A percentile compares a stretch with the other conserved stretches of the same genome.
Conservation (phyloP, 2,329 filamentous ascomycete genomes). For the Pyrenophora teres region DNA sequence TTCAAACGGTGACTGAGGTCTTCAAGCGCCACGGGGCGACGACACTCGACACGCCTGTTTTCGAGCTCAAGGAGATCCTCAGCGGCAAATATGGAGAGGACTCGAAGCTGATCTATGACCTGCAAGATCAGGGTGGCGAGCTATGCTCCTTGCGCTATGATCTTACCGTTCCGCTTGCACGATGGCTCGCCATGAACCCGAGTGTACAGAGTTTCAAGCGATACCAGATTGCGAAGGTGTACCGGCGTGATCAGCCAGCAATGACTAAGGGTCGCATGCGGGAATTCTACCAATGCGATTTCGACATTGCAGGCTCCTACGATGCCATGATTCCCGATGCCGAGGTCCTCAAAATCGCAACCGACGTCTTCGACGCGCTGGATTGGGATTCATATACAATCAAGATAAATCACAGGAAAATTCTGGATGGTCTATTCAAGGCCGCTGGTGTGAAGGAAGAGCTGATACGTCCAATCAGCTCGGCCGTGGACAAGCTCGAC, state of each 20-base stretch:
- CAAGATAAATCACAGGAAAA: slow-evolving; percentile 94
- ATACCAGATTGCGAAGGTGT: slow-evolving; percentile 95
- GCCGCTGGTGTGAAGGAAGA: slow-evolving; percentile 87
- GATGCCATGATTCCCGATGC: slow-evolving; percentile 92
- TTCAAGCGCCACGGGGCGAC: slow-evolving; percentile 48
- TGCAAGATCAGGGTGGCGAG: slow-evolving; percentile 86
- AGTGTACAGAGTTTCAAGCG: slow-evolving; percentile 83
- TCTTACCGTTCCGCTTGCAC: slow-evolving; percentile 85
- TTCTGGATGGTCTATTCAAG: slow-evolving; percentile 88
- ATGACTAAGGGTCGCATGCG: slow-evolving; percentile 92
- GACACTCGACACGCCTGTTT: slow-evolving; percentile 66
- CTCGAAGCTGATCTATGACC: slow-evolving; percentile 88
- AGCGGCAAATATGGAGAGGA: slow-evolving; percentile 92
- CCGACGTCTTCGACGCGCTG: slow-evolving; percentile 82
- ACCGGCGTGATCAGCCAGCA: slow-evolving; percentile 73
- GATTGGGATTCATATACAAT: slow-evolving; percentile 80
- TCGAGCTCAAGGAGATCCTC: slow-evolving; percentile 84
- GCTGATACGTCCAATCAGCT: slow-evolving; percentile 87
- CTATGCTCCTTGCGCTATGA: slow-evolving; percentile 84
- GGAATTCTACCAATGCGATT: slow-evolving; percentile 97
- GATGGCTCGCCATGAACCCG: slow-evolving; percentile 91
- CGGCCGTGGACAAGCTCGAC: slow-evolving; percentile 93
- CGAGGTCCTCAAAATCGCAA: slow-evolving; percentile 82
- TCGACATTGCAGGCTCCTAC: slow-evolving; percentile 84
- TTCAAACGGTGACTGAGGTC: slow-evolving; percentile 41